A percentile compares a stretch with the other conserved stretches of the same genome.
Evolutionary conservation across 768 basidiomycete species (phyloP).

Genomic region (Clavulina sp.): DNA sequence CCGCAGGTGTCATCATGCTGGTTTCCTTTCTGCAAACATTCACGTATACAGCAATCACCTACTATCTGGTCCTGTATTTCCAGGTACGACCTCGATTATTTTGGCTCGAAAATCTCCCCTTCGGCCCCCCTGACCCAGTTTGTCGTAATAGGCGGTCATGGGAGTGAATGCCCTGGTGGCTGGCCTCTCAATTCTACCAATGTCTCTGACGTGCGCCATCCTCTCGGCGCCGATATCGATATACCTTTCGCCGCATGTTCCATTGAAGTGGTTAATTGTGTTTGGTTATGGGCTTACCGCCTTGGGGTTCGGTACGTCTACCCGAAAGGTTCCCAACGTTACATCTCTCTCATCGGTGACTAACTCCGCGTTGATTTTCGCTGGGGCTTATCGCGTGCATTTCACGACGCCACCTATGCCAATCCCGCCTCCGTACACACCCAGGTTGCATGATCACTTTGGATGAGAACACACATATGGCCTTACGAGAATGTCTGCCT

Average conservation of each 20-base stretch:
- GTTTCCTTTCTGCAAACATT: constrained; percentile 69
- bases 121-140: constrained; percentile 5
- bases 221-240: constrained; percentile 62
- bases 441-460: constrained; percentile 58
- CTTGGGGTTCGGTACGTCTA: constrained; percentile 49
- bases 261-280: constrained; percentile 36
- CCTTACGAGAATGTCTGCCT: constrained; percentile 38
- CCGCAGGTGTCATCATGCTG: constrained; percentile 21
- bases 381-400: too few relatives aligned
- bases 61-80: constrained; percentile 68
- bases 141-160: constrained; percentile 38
- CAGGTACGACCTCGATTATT: constrained; percentile 32
- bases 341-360: constrained; percentile 2
- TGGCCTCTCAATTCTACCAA: constrained; percentile 60
- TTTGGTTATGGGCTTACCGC: constrained; percentile 46
- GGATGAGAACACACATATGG: constrained; percentile 30
- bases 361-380: background rate
- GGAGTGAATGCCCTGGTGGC: constrained; percentile 53
- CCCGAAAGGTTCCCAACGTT: constrained; percentile 6
- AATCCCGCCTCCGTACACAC: too few relatives aligned
- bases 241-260: constrained; percentile 69
- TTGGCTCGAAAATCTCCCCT: constrained; percentile 1
- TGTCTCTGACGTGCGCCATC: constrained; percentile 41
- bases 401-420: too few relatives aligned
- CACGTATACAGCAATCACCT: constrained; percentile 69